Base-by-base conservation (phyloP, 2,329 filamentous ascomycete species). In the Purpureocillium lavendulum region DNA sequence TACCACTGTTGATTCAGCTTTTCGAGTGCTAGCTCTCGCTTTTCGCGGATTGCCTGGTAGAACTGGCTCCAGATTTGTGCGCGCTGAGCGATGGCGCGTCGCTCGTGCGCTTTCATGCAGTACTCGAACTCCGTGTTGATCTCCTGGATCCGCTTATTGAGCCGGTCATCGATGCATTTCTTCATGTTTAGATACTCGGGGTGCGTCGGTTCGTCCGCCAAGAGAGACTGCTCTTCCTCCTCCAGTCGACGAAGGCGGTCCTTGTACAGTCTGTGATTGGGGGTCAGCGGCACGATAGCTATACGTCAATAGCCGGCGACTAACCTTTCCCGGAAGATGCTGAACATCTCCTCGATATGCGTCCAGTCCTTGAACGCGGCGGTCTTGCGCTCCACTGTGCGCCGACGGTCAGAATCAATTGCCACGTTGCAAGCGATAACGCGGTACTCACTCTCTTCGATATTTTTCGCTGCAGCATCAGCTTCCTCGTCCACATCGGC, bases 161-260 rank as follows among this genome's bases (percentile, higher is more conserved):
- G 76, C 54, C 90, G 80, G 43, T 84, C 82, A 62, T 94, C 80
- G 40, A 98, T 76, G 56, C 84, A 88, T 57, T 87, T 80, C 59
- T 94, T 82, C 80, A 95, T 94, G 32, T 86, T 85, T 29, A 96
- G 71, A 49, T 89, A 90, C 59, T 95, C 90, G 29, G 87, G 86
- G 57, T 98, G 92, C n/a, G 79, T 83, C n/a, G 78, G 78, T 39
- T 68, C 70, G 35, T 73, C 69, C 49, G 74, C 67, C 40, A 68
- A 61, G 14, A 83, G 62, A 58, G 80, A 79, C 26, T 70, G 71
- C 53, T 83, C 79, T 58, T 83, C 78, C 48, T 72, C 66, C 52
- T 94, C 88, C 40, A 94, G 70, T 53, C 86, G 81, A 37, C 85
- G 82, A 16, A 98, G 74, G 46, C 87, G 79, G 60, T 97, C 90